phyloP scores from a whole-genome alignment of 1,139 yeast genomes.

The Blastobotrys ciferrii region DNA sequence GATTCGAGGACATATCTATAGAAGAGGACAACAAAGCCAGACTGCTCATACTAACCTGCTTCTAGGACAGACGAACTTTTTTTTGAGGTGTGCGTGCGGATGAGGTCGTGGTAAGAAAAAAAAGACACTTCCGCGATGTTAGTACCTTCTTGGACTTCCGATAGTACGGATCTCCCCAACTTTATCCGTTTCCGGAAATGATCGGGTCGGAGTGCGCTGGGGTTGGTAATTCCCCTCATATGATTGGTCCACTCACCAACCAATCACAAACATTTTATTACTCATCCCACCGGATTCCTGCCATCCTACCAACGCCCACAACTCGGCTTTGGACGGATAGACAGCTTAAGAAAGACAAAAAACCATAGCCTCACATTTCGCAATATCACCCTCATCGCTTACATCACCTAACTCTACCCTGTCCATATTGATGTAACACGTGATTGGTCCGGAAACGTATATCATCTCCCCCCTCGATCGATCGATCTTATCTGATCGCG shows the following conservation, averaged over 20 bases:
- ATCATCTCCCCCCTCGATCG: too few relatives aligned
- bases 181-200: not conserved
- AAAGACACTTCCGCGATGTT: not conserved
- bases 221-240: not conserved
- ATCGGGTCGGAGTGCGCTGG: not conserved
- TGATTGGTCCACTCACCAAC: not conserved
- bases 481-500: too few relatives aligned
- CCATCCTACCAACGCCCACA: too few relatives aligned
- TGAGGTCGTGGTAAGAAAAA: too few relatives aligned
- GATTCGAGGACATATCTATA: not conserved
- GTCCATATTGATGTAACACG: too few relatives aligned
- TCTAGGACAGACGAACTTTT: constrained; percentile 15
- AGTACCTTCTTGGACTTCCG: not conserved
- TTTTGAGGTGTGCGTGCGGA: constrained; percentile 1
- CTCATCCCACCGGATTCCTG: too few relatives aligned
- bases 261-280: not conserved
- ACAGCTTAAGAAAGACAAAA: too few relatives aligned
- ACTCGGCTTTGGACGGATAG: too few relatives aligned
- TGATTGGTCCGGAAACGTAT: too few relatives aligned
- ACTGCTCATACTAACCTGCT: not conserved
- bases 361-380: too few relatives aligned
- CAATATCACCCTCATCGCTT: too few relatives aligned
- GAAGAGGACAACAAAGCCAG: not conserved
- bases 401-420: too few relatives aligned
- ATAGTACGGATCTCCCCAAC: not conserved